Conservation (phyloP, 345 rosid species). For the Dipteronia dyeriana region DNA sequence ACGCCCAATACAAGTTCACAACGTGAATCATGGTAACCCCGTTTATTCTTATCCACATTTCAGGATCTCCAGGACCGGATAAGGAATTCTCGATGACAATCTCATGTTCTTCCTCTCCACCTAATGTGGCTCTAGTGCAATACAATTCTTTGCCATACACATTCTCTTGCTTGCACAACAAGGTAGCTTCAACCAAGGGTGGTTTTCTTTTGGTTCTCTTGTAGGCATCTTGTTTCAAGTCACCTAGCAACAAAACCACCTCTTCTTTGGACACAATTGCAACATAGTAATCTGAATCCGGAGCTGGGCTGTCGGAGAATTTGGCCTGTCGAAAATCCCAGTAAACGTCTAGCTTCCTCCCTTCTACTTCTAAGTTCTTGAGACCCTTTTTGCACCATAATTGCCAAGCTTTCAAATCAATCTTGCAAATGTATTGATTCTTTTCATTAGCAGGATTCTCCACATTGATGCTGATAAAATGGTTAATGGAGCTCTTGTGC, state of each 20-base stretch:
- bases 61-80: slow-evolving; percentile 60
- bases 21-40: slow-evolving; percentile 47
- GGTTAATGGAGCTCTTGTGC: slow-evolving; percentile 46
- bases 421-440: slow-evolving; percentile 46
- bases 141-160: slow-evolving; percentile 63
- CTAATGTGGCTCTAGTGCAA: slow-evolving; percentile 52
- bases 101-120: slow-evolving; percentile 45
- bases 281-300: slow-evolving; percentile 60
- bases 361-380: slow-evolving; percentile 54
- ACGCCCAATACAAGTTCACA: slow-evolving; percentile 71
- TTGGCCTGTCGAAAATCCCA: slow-evolving; percentile 78
- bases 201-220: slow-evolving; percentile 58
- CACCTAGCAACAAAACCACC: slow-evolving; percentile 55
- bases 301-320: slow-evolving; percentile 60
- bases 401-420: slow-evolving; percentile 62
- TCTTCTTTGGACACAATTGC: slow-evolving; percentile 50
- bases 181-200: slow-evolving; percentile 41
- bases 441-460: slow-evolving; percentile 43
- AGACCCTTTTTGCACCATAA: slow-evolving; percentile 77
- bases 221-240: slow-evolving; percentile 52
- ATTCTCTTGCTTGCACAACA: slow-evolving; percentile 70
- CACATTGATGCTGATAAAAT: slow-evolving; percentile 50
- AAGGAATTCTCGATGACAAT: slow-evolving; percentile 59
- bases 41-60: slow-evolving; percentile 73
- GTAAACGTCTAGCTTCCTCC: slow-evolving; percentile 46